A percentile compares a stretch with the other conserved stretches of the same genome.
Conservation (phyloP, 768 basidiomycete genomes). For the Mrakia hoshinonis region DNA sequence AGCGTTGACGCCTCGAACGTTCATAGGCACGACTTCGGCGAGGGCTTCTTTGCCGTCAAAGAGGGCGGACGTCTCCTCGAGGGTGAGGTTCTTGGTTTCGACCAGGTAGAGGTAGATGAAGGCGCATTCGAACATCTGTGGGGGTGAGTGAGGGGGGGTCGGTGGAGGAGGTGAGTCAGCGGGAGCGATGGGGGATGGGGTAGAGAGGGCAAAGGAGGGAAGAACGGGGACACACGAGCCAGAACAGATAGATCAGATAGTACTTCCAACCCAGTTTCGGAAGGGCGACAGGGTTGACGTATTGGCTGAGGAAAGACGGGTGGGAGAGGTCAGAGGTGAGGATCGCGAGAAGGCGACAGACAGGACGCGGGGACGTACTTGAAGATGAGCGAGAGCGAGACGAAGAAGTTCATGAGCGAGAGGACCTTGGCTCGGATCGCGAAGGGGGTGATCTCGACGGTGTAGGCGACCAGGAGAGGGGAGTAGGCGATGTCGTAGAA, state of each 20-base stretch:
- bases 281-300: conserved; percentile 69
- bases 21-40: conserved; percentile 22
- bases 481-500: conserved; percentile 52
- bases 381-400: conserved; percentile 73
- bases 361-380: no score
- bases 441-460: conserved; percentile 59
- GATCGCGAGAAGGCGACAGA: no score
- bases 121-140: no score
- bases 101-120: neutral
- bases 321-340: no score
- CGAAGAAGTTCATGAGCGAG: conserved; percentile 33
- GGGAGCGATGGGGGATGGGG: conserved; percentile 26
- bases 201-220: conserved; percentile 63
- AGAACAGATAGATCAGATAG: conserved; percentile 30
- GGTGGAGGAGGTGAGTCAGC: neutral
- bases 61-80: conserved; percentile 70
- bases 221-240: conserved; percentile 49
- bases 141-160: no score
- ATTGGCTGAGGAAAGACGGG: no score
- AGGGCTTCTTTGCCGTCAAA: conserved; percentile 65
- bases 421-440: neutral
- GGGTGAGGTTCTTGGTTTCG: conserved; percentile 44
- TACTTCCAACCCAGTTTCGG: conserved; percentile 49
- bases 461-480: conserved; percentile 77
- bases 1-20: no score